Base-by-base conservation (phyloP, 257 asterid species). In the Echium plantagineum region DNA sequence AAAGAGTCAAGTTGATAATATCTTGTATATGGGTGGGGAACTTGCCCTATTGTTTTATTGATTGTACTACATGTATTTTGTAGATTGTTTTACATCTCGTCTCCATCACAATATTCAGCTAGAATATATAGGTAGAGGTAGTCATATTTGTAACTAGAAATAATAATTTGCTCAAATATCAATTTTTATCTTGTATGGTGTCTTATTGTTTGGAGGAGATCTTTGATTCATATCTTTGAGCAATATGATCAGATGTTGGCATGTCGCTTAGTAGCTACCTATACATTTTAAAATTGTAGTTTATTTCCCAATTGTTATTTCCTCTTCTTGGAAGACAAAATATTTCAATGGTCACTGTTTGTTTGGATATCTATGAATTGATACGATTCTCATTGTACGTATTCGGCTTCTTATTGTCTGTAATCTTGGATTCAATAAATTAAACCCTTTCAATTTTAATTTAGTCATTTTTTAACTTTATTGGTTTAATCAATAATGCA, bases 171-270 rank as follows among this genome's bases (percentile, higher is more conserved):
- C 13, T 7, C 46, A 42, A 42, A 10, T 42, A 42, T n/a, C n/a
- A n/a, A n/a, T 10, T 69, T 75, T 73, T 62, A 72, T 71, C 66
- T 58, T 73, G 64, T 67, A 57, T 28, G 7, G 21, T 65, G 83
- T 70, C 81, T 52, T 67, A 62, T 74, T 73, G 67, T 58, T 58
- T 62, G 58, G 67, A 52, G 70, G 59, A 71, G 66, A 69, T 67
- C 77, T 74, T 13, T 81, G 74, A 78, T 74, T 76, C 73, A 65
- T 68, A 78, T 74, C 74, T 72, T n/a, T 75, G 72, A 71, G 74
- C 77, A 68, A 58, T 54, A 64, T 48, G 15, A 71, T 17, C 5
- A 12, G 17, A 42, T 42, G 49, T 42, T 13, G 16, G 16, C 49
- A 22, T 72, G 81, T 77, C 77, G 68, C 69, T 63, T 51, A 65